Base-by-base conservation (phyloP, 1,284 basidiomycete species). In the Apiotrichum porosum region DNA sequence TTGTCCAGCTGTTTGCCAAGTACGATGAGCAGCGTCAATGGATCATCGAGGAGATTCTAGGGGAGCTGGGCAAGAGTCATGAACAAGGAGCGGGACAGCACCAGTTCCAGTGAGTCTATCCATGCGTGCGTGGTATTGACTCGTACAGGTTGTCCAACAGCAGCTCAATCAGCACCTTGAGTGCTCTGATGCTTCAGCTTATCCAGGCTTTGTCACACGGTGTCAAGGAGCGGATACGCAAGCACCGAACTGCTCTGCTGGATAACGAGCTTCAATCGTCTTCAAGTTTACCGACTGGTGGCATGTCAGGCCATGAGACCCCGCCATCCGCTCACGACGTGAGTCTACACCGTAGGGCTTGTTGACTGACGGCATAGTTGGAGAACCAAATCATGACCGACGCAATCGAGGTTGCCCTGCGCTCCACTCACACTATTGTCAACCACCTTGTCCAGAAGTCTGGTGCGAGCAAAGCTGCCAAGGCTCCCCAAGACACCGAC, bases 21-120 rank as follows among this genome's bases (percentile, higher is more conserved):
- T 84, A 95, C 58, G 83, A 88, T 51, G 83, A 85, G 32, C 94
- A 98, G 70, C 78, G 94, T 1, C 82, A 84, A 1, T 97, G 92
- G 91, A 94, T 97, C 55, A 85, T 98, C 18, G 92, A 97, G 67
- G 94, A 97, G 70, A 91, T 97, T 26, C 70, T 98, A 17, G 81
- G 83, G 4, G 91, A 88, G 0, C 75, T 97, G 40, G 90, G 89
- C 58, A 91, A 88, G 68, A 78, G 95, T 9, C 88, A 88, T 0
- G 91, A 95, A 58, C 81, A 84, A 37, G 92, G 89, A 63, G 85
- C 87, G 63, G 85, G 86, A 55, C 85, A 87, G 33, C 85, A 88
- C 0, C 86, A 88, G 55, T 92, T 90, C 67, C 79, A 84, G 88
- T 90, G 41, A 41, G 82, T 24, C 9, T 26, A n/a, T n/a, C n/a